phyloP scores from a whole-genome alignment of 331 rosid species.

The Quercus phellos region DNA sequence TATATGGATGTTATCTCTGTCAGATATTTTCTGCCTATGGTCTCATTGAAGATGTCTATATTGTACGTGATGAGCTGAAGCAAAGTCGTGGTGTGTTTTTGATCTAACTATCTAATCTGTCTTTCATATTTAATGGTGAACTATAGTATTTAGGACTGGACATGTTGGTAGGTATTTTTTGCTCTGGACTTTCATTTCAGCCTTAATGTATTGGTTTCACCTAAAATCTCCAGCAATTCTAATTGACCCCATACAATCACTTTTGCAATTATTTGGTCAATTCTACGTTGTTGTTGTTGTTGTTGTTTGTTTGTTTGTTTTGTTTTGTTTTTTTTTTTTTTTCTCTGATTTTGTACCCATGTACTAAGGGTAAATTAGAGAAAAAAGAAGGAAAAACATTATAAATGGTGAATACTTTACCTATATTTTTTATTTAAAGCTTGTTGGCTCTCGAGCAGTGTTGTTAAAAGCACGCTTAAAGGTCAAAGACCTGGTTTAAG shows the following conservation, averaged over 20 bases:
- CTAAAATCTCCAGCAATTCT: background rate
- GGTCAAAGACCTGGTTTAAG: no score
- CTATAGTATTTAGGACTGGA: background rate
- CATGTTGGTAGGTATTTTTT: background rate
- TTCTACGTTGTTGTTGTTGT: no score
- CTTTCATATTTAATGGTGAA: constrained; percentile 5
- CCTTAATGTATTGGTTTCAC: background rate
- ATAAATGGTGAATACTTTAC: background rate
- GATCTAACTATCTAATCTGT: constrained; percentile 19
- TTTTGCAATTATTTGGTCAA: background rate
- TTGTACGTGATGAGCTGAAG: constrained; percentile 42
- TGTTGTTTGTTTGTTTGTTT: no score
- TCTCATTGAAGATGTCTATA: constrained; percentile 59
- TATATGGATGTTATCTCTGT: constrained; percentile 19
- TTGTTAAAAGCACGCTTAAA: no score
- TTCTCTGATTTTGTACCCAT: background rate
- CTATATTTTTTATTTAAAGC: constrained; percentile 2
- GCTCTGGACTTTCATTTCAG: background rate
- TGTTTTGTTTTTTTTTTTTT: background rate
- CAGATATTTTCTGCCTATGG: constrained; percentile 90
- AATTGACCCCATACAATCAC: background rate
- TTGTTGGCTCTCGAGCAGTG: no score
- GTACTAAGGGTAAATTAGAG: background rate
- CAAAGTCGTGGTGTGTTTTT: constrained; percentile 60
- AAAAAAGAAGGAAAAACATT: background rate